These are phyloP conservation scores for Chlorella ohadii DNA, from an alignment of 139 green algal species.

Conservation along the genomic window DNA sequence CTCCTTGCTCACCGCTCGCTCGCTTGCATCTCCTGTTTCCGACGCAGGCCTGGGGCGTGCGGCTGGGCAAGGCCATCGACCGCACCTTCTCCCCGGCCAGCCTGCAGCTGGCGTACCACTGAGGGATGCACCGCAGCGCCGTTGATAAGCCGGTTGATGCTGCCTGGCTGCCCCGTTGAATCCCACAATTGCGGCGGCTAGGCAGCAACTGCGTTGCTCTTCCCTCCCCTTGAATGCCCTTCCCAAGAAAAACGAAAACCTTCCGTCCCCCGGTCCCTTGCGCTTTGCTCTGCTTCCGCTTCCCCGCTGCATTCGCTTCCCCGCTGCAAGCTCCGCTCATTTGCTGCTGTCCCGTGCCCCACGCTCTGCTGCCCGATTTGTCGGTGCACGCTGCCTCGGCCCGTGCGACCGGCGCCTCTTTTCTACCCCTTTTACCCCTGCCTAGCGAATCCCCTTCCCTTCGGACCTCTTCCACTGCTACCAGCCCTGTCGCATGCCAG, in stretches of 20 bases:
- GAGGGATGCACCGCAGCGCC: neutral
- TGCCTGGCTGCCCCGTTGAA: no score
- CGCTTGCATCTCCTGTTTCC: no score
- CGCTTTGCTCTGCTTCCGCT: neutral
- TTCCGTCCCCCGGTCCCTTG: neutral
- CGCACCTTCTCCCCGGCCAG: neutral
- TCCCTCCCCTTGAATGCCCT: neutral
- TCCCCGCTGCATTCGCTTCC: no score
- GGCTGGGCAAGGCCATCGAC: slow-evolving; percentile 63
- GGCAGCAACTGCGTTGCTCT: no score
- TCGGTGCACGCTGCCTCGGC: no score
- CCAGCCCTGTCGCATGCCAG: no score
- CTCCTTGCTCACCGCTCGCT: no score
- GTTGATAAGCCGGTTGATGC: neutral
- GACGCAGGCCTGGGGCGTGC: slow-evolving; percentile 52
- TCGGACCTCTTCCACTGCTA: no score
- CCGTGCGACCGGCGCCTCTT: neutral
- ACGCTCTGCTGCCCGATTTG: neutral
- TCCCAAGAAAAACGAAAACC: neutral
- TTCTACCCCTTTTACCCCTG: neutral
- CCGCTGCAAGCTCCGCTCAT: neutral
- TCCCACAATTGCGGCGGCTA: no score
- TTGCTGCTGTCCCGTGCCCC: neutral
- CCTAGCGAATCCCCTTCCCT: slow-evolving; percentile 10
- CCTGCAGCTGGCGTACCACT: slow-evolving; percentile 26